These are phyloP conservation scores for Fusarium annulatum DNA, from an alignment of 2,329 filamentous ascomycete species.

Conservation along the genomic window DNA sequence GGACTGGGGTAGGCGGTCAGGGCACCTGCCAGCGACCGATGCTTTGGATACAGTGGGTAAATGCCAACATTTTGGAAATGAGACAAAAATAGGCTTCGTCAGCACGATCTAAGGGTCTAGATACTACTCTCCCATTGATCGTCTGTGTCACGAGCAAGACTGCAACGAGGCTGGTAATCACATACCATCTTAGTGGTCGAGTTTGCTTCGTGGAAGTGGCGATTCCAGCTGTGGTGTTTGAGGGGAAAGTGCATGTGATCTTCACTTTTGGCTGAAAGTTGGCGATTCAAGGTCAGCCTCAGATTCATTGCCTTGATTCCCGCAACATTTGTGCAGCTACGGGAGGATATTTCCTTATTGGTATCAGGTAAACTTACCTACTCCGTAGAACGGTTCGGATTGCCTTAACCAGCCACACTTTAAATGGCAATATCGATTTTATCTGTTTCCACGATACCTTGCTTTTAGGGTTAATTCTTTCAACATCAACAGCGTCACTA, in stretches of 20 bases:
- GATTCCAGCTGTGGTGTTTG: background rate
- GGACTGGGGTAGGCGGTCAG: conserved; percentile 26
- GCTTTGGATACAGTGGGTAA: conserved; percentile 24
- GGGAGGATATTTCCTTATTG: background rate
- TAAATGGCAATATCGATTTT: background rate
- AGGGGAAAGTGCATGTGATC: background rate
- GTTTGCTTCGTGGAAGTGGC: background rate
- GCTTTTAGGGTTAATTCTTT: background rate
- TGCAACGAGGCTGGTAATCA: conserved; percentile 5
- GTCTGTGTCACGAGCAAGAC: background rate
- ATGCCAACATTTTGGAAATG: background rate
- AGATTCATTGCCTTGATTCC: background rate
- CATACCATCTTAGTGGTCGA: background rate
- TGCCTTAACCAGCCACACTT: background rate
- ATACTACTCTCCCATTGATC: background rate
- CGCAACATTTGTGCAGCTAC: background rate
- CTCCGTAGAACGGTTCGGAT: background rate
- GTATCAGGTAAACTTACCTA: background rate
- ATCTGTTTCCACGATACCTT: background rate
- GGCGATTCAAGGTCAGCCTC: background rate
- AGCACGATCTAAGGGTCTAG: background rate
- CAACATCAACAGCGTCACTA: background rate
- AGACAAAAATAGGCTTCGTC: conserved; percentile 4
- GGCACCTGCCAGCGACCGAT: conserved; percentile 29
- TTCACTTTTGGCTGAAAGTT: background rate